Percentiles rank a stretch among this genome's conserved stretches.
Conservation (phyloP, 495 filamentous ascomycete genomes). For the Aspergillus olivimuriae region DNA sequence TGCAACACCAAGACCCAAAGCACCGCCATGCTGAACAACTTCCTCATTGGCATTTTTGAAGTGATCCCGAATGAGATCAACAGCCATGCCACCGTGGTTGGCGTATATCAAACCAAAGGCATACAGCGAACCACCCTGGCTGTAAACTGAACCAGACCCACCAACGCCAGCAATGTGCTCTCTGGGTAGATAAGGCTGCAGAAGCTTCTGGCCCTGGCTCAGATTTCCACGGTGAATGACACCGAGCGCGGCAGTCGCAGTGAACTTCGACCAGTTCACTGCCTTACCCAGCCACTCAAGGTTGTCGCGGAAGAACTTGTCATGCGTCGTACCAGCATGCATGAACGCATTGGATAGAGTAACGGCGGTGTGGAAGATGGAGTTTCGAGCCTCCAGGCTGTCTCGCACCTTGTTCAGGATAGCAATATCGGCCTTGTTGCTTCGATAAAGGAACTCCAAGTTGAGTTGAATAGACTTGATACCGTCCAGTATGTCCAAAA, state of each 20-base stretch:
- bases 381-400: conserved; percentile 90
- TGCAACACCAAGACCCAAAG: conserved; percentile 90
- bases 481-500: conserved; percentile 81
- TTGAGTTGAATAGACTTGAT: conserved; percentile 90
- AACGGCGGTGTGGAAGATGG: conserved; percentile 95
- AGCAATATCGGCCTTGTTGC: conserved; percentile 78
- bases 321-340: conserved; percentile 97
- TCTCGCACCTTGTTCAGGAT: conserved; percentile 96
- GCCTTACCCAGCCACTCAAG: conserved; percentile 98
- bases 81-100: conserved; percentile 90
- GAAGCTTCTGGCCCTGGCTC: conserved; percentile 82
- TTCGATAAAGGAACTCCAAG: conserved; percentile 92
- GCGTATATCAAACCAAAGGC: conserved; percentile 95
- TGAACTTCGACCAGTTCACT: conserved; percentile 99
- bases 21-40: conserved; percentile 94
- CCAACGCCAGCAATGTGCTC: conserved; percentile 54
- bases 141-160: conserved; percentile 77
- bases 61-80: conserved; percentile 80
- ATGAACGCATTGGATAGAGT: conserved; percentile 98
- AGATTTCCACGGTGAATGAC: conserved; percentile 96
- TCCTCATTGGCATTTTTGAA: conserved; percentile 86
- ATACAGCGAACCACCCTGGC: conserved; percentile 92
- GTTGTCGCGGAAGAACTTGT: conserved; percentile 96
- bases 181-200: conserved; percentile 90
- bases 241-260: conserved; percentile 91